A percentile compares a stretch with the other conserved stretches of the same genome.
These are phyloP conservation scores for Cercospora sp. DNA, from an alignment of 2,329 filamentous ascomycete species.

Conservation along the genomic window DNA sequence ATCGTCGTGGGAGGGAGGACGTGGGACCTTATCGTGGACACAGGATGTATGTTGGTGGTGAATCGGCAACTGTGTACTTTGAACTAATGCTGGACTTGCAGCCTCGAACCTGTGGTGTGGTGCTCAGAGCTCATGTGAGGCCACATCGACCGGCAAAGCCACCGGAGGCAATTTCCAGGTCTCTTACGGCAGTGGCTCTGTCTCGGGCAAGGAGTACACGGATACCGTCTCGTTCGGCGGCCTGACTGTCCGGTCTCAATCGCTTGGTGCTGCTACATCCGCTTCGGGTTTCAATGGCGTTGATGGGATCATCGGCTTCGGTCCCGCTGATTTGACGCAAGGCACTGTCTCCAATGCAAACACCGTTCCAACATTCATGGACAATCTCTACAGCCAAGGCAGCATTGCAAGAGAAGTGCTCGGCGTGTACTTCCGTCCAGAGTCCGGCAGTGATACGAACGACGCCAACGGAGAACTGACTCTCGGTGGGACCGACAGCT, in stretches of 20 bases:
- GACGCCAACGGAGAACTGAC: slow-evolving; percentile 27
- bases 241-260: slow-evolving; percentile 21
- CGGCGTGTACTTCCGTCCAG: slow-evolving; percentile 28
- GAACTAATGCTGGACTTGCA: slow-evolving; percentile 10
- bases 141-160: slow-evolving; percentile 22
- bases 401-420: slow-evolving; percentile 27
- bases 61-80: background rate
- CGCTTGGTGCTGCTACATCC: slow-evolving; percentile 21
- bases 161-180: slow-evolving; percentile 22
- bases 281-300: slow-evolving; percentile 22
- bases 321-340: slow-evolving; percentile 25
- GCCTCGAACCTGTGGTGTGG: slow-evolving; percentile 30
- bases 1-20: slow-evolving; percentile 23
- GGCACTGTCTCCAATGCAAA: slow-evolving; percentile 26
- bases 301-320: slow-evolving; percentile 27
- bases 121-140: slow-evolving; percentile 24
- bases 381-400: slow-evolving; percentile 26
- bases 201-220: slow-evolving; percentile 26
- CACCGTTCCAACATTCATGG: slow-evolving; percentile 29
- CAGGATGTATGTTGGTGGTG: slow-evolving; percentile 20
- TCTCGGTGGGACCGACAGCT: slow-evolving; percentile 50
- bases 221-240: slow-evolving; percentile 24
- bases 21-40: slow-evolving; percentile 25
- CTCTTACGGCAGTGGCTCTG: slow-evolving; percentile 26
- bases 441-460: slow-evolving; percentile 24